Evolutionary conservation across 1,284 basidiomycete genomes (phyloP).

Genomic region (Ustilago tritici): DNA sequence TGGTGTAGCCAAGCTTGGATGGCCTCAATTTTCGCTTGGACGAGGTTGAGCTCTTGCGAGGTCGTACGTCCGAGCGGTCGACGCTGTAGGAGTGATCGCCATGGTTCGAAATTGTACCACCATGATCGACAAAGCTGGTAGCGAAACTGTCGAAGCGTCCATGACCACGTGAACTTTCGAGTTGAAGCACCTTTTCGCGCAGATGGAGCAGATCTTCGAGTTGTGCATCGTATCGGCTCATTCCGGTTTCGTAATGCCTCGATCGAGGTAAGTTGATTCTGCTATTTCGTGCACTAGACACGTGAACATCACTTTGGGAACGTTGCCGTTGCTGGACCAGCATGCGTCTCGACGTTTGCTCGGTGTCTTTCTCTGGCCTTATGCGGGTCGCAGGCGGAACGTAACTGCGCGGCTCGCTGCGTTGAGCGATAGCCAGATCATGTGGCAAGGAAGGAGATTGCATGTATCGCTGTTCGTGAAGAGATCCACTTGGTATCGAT

Average conservation of each 20-base stretch:
- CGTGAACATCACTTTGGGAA: slow-evolving; percentile 21
- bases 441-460: slow-evolving; percentile 11
- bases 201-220: slow-evolving; percentile 29
- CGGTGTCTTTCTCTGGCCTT: background rate
- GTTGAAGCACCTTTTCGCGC: slow-evolving; percentile 19
- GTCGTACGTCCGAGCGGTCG: background rate
- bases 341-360: slow-evolving; percentile 2
- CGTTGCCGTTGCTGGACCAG: slow-evolving; percentile 10
- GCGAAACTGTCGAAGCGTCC: slow-evolving; percentile 10
- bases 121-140: background rate
- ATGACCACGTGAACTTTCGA: slow-evolving; percentile 10
- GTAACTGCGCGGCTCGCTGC: background rate
- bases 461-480: background rate
- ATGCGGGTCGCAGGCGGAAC: background rate
- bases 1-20: slow-evolving; percentile 28
- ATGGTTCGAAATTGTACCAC: background rate
- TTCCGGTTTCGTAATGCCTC: background rate
- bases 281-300: slow-evolving; percentile 11
- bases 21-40: slow-evolving; percentile 16
- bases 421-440: background rate
- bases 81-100: background rate
- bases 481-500: background rate
- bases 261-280: slow-evolving; percentile 4
- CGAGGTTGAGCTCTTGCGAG: slow-evolving; percentile 13
- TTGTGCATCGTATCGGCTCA: slow-evolving; percentile 26